Evolutionary conservation across 176 grass and related monocot genomes (phyloP).

Genomic region (Aegilops sharonensis): DNA sequence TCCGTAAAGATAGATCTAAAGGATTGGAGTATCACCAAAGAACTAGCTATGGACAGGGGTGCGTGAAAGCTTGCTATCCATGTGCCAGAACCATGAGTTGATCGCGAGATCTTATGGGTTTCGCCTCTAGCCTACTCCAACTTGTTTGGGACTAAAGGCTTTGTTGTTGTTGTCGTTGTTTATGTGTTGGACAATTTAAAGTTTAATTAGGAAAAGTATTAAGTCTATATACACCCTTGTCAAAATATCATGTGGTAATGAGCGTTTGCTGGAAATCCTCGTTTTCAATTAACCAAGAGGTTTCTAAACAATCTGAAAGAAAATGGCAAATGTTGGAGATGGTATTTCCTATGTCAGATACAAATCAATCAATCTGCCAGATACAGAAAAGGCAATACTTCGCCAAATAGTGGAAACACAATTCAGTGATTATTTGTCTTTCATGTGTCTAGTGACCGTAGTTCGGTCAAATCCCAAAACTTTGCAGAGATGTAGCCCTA

Average conservation of each 20-base stretch:
- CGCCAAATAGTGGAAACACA: background rate
- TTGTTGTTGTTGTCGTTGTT: background rate
- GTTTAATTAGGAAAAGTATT: background rate
- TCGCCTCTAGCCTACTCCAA: no score
- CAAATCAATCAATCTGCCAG: background rate
- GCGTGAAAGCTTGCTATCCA: no score
- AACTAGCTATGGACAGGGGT: no score
- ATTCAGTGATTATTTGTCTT: background rate
- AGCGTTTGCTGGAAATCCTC: background rate
- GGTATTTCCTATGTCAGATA: background rate
- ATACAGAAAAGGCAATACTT: background rate
- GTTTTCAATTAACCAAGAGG: background rate
- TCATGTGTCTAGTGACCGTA: background rate
- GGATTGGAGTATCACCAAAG: no score
- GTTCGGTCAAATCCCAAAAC: background rate
- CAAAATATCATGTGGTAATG: background rate
- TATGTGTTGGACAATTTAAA: background rate
- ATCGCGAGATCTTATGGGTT: no score
- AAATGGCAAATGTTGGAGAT: background rate
- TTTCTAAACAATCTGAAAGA: background rate
- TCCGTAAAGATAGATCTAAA: no score
- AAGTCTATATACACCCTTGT: background rate
- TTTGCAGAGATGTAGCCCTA: background rate
- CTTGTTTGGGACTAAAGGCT: no score
- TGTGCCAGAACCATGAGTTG: no score